phyloP scores from a whole-genome alignment of 768 basidiomycete species.

The Tylopilus plumbeoviolaceoides region DNA sequence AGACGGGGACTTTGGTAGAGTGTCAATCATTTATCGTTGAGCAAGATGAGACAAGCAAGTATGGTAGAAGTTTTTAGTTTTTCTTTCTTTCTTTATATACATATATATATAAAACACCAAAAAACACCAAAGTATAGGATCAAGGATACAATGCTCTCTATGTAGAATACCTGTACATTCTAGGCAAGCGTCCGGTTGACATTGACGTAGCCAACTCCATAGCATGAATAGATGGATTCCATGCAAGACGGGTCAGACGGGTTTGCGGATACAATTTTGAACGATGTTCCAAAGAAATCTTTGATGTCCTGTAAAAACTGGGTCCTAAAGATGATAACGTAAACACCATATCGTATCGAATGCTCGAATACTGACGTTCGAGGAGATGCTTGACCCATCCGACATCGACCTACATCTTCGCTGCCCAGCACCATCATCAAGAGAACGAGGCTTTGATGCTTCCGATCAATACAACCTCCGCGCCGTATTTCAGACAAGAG shows the following conservation, averaged over 20 bases:
- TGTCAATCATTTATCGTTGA: slow-evolving; percentile 77
- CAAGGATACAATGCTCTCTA: neutral
- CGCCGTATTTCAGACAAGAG: slow-evolving; percentile 73
- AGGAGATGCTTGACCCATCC: slow-evolving; percentile 77
- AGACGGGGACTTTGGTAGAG: slow-evolving; percentile 65
- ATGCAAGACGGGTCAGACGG: slow-evolving; percentile 45
- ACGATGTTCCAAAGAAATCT: slow-evolving; percentile 83
- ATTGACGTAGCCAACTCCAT: slow-evolving; percentile 90
- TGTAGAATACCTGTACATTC: slow-evolving; percentile 3
- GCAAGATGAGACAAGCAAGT: neutral
- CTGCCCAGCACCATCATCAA: slow-evolving; percentile 95
- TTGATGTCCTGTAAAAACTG: slow-evolving; percentile 86
- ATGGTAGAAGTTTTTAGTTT: too few species aligned
- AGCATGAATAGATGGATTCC: slow-evolving; percentile 82
- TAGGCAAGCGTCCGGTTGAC: slow-evolving; percentile 74
- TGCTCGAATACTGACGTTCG: slow-evolving; percentile 61
- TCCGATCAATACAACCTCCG: slow-evolving; percentile 89
- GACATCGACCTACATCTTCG: slow-evolving; percentile 90
- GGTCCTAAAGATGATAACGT: slow-evolving; percentile 47
- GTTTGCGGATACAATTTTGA: slow-evolving; percentile 77
- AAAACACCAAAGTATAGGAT: too few species aligned
- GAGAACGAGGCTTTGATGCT: slow-evolving; percentile 82
- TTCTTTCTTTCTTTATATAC: too few species aligned
- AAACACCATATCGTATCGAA: neutral
- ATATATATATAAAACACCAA: too few species aligned